Evolutionary conservation across 768 basidiomycete genomes (phyloP).

Genomic region (Leccinum olivaceopallidum): DNA sequence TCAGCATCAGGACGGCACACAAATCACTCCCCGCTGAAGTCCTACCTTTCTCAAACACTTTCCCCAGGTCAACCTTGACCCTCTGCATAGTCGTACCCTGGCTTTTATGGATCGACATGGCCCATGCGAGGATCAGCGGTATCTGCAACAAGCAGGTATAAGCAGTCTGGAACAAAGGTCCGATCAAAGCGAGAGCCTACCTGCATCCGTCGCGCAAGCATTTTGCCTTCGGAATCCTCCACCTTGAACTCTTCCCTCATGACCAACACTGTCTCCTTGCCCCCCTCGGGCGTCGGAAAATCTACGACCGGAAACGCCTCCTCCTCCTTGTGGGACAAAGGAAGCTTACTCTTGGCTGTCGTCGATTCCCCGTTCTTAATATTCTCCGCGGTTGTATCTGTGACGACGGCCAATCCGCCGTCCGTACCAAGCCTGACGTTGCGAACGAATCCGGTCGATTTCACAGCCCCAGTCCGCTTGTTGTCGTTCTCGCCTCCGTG

Average conservation of each 20-base stretch:
- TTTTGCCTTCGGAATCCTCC: conserved; percentile 51
- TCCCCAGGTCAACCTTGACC: conserved; percentile 63
- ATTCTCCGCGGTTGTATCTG: neutral
- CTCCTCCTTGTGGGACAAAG: conserved; percentile 37
- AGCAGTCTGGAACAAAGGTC: neutral
- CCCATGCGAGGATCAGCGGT: conserved; percentile 76
- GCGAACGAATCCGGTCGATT: conserved; percentile 36
- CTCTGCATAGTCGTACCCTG: conserved; percentile 73
- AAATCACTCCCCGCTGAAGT: neutral
- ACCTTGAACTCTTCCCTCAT: conserved; percentile 54
- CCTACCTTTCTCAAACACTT: conserved; percentile 61
- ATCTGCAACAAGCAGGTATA: conserved; percentile 39
- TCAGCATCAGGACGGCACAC: neutral
- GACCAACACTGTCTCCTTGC: conserved; percentile 47
- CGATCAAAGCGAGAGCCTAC: conserved; percentile 16
- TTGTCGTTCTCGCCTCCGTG: conserved; percentile 22
- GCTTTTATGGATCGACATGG: conserved; percentile 77
- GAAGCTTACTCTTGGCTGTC: conserved; percentile 19
- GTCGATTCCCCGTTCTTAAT: conserved; percentile 11
- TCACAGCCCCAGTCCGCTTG: conserved; percentile 23
- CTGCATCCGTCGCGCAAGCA: conserved; percentile 50
- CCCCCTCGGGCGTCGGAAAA: conserved; percentile 41
- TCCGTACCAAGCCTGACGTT: conserved; percentile 23
- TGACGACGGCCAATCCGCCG: neutral
- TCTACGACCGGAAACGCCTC: conserved; percentile 49